These are phyloP conservation scores for Sonneratia alba DNA, from an alignment of 345 rosid species.

Conservation along the genomic window DNA sequence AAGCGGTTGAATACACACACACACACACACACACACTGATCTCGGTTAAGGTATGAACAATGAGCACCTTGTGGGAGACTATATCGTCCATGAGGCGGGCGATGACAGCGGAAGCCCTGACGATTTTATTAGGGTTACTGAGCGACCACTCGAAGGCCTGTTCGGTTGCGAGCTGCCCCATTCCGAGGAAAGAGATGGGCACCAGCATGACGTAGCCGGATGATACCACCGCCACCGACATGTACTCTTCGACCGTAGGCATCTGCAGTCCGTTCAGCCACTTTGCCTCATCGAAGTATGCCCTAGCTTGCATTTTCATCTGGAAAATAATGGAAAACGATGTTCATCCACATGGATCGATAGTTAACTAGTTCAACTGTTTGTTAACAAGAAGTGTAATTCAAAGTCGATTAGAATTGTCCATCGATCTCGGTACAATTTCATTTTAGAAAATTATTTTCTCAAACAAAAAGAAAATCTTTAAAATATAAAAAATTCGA, in stretches of 20 bases:
- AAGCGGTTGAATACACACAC: too few species aligned
- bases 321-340: neutral
- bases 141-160: conserved; percentile 17
- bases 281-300: conserved; percentile 20
- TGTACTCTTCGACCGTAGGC: conserved; percentile 26
- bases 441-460: too few species aligned
- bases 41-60: too few species aligned
- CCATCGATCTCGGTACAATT: too few species aligned
- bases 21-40: too few species aligned
- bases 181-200: conserved; percentile 16
- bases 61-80: neutral
- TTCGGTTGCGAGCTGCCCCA: conserved; percentile 16
- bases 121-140: conserved; percentile 7
- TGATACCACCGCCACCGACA: conserved; percentile 12
- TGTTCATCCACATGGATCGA: too few species aligned
- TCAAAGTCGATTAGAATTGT: too few species aligned
- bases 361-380: too few species aligned
- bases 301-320: conserved; percentile 9
- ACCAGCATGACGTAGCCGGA: conserved; percentile 10
- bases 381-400: too few species aligned
- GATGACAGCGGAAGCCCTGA: conserved; percentile 11
- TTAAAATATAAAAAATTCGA: too few species aligned
- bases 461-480: too few species aligned
- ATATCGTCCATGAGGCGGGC: conserved; percentile 28
- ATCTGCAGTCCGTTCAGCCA: conserved; percentile 13